Evolutionary conservation across 176 grass and related monocot species (phyloP).

Genomic region (Pontederia crassipes): DNA sequence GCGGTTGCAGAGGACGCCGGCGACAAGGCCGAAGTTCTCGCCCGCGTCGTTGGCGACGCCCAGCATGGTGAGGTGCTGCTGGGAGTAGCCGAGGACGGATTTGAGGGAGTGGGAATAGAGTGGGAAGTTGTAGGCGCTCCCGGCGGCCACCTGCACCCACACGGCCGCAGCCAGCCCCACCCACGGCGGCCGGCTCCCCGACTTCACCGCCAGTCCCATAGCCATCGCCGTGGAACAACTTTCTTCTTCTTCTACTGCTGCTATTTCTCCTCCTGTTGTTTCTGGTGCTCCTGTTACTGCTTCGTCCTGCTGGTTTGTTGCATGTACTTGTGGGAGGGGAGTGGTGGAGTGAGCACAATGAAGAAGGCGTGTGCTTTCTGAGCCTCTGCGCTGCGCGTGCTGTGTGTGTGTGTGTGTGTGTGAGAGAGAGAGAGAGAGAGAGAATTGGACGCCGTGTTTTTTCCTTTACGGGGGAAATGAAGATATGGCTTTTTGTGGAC

Average conservation of each 20-base stretch:
- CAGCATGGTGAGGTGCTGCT: slow-evolving; percentile 68
- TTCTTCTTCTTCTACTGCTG: background rate
- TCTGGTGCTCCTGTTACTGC: no score
- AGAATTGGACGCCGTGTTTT: no score
- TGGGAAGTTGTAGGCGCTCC: slow-evolving; percentile 73
- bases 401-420: no score
- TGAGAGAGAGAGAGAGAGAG: no score
- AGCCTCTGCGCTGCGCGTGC: no score
- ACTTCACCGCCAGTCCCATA: slow-evolving; percentile 35
- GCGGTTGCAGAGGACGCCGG: slow-evolving; percentile 60
- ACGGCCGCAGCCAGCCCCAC: slow-evolving; percentile 78
- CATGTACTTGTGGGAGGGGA: no score
- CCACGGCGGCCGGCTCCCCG: slow-evolving; percentile 76
- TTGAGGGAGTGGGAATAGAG: slow-evolving; percentile 75
- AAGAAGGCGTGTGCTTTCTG: no score
- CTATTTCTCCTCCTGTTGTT: no score
- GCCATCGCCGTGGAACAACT: background rate
- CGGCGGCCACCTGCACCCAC: slow-evolving; percentile 87
- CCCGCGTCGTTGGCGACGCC: slow-evolving; percentile 88
- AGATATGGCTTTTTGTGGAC: no score
- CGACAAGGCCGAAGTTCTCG: slow-evolving; percentile 73
- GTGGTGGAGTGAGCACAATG: no score
- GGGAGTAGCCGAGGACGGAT: slow-evolving; percentile 51
- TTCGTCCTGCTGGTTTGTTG: no score
- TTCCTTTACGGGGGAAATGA: no score